These are phyloP conservation scores for Saturnispora diversa DNA, from an alignment of 805 yeast genomes.

Conservation along the genomic window DNA sequence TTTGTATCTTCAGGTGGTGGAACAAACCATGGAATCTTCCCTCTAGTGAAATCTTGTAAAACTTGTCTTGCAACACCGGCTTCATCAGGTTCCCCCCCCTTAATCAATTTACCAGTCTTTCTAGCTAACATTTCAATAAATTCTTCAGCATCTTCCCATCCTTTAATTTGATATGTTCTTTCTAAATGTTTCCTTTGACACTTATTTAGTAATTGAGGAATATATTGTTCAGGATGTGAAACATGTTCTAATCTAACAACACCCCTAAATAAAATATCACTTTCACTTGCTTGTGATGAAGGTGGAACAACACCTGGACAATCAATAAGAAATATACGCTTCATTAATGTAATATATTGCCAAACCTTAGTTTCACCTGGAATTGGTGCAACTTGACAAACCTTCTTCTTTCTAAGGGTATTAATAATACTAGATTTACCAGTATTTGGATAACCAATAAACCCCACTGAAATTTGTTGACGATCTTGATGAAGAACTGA, in stretches of 20 bases:
- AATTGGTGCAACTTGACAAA: slow-evolving; percentile 94
- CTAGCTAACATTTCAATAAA: slow-evolving; percentile 87
- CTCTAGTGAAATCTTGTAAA: slow-evolving; percentile 91
- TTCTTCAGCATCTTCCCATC: slow-evolving; percentile 75
- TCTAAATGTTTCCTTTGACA: slow-evolving; percentile 87
- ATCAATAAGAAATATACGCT: slow-evolving; percentile 88
- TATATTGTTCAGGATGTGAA: slow-evolving; percentile 88
- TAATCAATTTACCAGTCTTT: slow-evolving; percentile 83
- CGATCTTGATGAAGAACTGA: slow-evolving; percentile 85
- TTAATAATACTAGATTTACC: slow-evolving; percentile 95
- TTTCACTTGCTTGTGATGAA: slow-evolving; percentile 75
- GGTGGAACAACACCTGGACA: slow-evolving; percentile 99
- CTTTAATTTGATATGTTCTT: slow-evolving; percentile 89
- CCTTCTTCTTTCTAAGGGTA: slow-evolving; percentile 89
- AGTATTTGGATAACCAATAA: slow-evolving; percentile 97
- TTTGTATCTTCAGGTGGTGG: slow-evolving; percentile 78
- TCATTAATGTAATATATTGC: slow-evolving; percentile 98
- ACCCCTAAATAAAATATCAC: slow-evolving; percentile 90
- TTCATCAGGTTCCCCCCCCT: slow-evolving; percentile 98
- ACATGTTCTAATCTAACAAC: slow-evolving; percentile 99
- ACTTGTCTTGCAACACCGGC: slow-evolving; percentile 84
- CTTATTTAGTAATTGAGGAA: slow-evolving; percentile 75
- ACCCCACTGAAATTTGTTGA: slow-evolving; percentile 93
- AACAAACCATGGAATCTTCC: slow-evolving; percentile 96
- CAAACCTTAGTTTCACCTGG: slow-evolving; percentile 99